Percentiles rank a stretch among this genome's conserved stretches.
These are phyloP conservation scores for Gymnopilus dilepis DNA, from an alignment of 768 basidiomycete species.

Conservation along the genomic window DNA sequence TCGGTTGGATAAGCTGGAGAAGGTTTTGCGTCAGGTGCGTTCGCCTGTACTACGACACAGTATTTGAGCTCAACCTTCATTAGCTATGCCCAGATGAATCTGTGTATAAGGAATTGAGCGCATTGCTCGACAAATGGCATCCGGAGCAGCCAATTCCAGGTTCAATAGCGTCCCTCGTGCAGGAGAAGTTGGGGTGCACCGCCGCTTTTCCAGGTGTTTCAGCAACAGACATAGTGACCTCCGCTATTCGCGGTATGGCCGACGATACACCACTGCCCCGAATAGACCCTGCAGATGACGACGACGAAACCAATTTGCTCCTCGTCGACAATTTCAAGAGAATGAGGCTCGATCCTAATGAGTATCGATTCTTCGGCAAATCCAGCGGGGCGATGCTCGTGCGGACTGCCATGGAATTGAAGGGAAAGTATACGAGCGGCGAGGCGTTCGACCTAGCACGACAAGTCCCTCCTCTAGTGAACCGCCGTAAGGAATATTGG, in stretches of 20 bases:
- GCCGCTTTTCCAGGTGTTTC: slow-evolving; percentile 2
- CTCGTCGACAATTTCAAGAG: slow-evolving; percentile 42
- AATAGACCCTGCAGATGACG: slow-evolving; percentile 29
- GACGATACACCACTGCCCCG: slow-evolving; percentile 10
- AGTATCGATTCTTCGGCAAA: slow-evolving; percentile 59
- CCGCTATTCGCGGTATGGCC: slow-evolving; percentile 38
- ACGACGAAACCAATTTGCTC: slow-evolving; percentile 42
- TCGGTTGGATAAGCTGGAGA: slow-evolving; percentile 65
- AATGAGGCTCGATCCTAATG: slow-evolving; percentile 38
- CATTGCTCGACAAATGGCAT: slow-evolving; percentile 31
- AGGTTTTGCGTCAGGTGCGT: slow-evolving; percentile 50
- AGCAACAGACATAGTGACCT: slow-evolving; percentile 35
- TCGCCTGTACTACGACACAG: not conserved
- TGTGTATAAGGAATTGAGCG: slow-evolving; percentile 59
- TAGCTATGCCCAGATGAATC: slow-evolving; percentile 72
- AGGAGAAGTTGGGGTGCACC: slow-evolving; percentile 1
- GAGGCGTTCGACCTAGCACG: slow-evolving; percentile 15
- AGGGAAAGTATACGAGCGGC: slow-evolving; percentile 57
- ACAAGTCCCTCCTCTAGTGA: slow-evolving; percentile 22
- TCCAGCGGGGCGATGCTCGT: slow-evolving; percentile 61
- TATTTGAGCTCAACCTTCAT: not conserved
- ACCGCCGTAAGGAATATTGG: slow-evolving; percentile 45
- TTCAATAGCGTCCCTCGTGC: slow-evolving; percentile 28
- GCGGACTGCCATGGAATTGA: slow-evolving; percentile 60
- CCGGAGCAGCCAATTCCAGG: slow-evolving; percentile 24